Base-by-base conservation (phyloP, 1,284 basidiomycete species). In the Malassezia restricta region DNA sequence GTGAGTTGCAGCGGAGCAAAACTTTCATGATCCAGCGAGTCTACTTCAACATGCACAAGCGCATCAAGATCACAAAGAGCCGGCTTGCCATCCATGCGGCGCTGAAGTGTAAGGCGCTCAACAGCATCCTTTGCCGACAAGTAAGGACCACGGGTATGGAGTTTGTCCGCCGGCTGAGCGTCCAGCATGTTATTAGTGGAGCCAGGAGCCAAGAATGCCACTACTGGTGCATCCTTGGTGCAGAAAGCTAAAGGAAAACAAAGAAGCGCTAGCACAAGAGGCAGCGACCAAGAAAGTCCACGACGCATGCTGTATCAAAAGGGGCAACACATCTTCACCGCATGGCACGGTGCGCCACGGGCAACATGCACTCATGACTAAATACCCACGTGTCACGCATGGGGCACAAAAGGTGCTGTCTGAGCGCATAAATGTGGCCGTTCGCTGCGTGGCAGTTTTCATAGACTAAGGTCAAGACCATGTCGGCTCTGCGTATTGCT, bases 41-140 rank as follows among this genome's bases (percentile, higher is more conserved):
- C 52, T 17, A 45, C 52, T 9, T 54, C 31, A 8, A 54, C 27
- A 40, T 49, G 47, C 24, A 49, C 42, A 12, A 54, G 7, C 5
- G 41, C 47, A 31, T 54, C 52, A 30, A 54, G 35, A 37, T 29
- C 35, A 39, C 52, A 54, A 8, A 54, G 14, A 14, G 42, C 47
- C 9, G 52, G 47, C 27, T 39, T 32, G 15, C 52, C 52, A 14
- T 40, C 20, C 27, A 28, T 1, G 33, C 31, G 14, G 33, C 47
- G 32, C 14, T 49, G 52, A 27, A 44, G 46, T 33, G 43, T n/a
- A 27, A 54, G 33, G 20, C 47, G 52, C 29, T 28, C n/a, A 3
- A 45, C 43, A 8, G 43, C 47, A 8, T 49, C n/a, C 11, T 37
- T 27, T 12, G 47, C 47, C 12, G 52, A 39, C 24, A 54, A 29